phyloP scores from a whole-genome alignment of 1,139 yeast genomes.

The Barnettozyma hawaiiensis region DNA sequence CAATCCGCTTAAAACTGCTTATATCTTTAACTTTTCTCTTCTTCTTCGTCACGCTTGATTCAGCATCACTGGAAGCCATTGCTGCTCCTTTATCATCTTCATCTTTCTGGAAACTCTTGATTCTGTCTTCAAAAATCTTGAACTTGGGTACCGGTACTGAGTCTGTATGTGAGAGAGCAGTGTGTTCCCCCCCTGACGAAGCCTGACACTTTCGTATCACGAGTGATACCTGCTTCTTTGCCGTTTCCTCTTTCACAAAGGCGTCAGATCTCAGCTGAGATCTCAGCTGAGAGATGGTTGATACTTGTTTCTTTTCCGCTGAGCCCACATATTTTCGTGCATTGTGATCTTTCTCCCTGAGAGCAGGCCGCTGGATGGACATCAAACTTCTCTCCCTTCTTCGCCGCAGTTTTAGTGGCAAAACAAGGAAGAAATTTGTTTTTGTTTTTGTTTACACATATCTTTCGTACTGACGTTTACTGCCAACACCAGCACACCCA shows the following conservation, averaged over 20 bases:
- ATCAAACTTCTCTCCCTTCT: not conserved
- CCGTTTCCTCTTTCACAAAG: not conserved
- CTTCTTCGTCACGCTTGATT: conserved; percentile 1
- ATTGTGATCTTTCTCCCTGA: not conserved
- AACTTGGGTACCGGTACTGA: not conserved
- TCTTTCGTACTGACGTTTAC: not conserved
- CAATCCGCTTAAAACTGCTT: not conserved
- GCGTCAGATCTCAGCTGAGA: not conserved
- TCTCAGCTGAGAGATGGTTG: not conserved
- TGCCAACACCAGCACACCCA: not conserved
- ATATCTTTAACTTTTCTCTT: conserved; percentile 4
- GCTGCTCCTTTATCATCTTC: too few relatives aligned
- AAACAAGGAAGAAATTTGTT: not conserved
- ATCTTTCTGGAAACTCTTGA: conserved; percentile 1
- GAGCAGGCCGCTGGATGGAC: not conserved
- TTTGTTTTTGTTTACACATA: not conserved
- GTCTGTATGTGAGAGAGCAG: not conserved
- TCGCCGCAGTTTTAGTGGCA: too few relatives aligned
- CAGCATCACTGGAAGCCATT: not conserved
- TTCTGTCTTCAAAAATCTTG: conserved; percentile 2
- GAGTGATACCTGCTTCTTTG: not conserved
- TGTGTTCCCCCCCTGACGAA: not conserved
- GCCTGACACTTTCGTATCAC: not conserved
- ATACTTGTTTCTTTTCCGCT: not conserved
- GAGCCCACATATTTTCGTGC: not conserved